These are phyloP conservation scores for Dimocarpus longan DNA, from an alignment of 345 rosid species.

Conservation along the genomic window DNA sequence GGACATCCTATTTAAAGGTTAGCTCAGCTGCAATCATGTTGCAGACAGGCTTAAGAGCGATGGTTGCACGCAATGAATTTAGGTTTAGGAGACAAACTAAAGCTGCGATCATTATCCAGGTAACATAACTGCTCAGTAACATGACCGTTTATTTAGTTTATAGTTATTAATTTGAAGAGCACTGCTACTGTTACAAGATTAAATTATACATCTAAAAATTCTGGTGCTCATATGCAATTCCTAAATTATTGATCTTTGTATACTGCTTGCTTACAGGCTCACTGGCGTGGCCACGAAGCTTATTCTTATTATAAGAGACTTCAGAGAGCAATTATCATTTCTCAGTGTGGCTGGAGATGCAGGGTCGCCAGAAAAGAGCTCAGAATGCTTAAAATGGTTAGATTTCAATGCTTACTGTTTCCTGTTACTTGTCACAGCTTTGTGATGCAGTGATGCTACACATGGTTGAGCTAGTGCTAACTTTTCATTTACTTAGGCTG, in stretches of 20 bases:
- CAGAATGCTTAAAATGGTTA: slow-evolving; percentile 88
- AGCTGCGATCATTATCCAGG: slow-evolving; percentile 81
- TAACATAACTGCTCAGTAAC: slow-evolving; percentile 17
- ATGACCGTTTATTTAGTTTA: slow-evolving; percentile 1
- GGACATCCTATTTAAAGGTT: slow-evolving; percentile 50
- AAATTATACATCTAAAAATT: not conserved
- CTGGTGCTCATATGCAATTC: slow-evolving; percentile 4
- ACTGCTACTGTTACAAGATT: slow-evolving; percentile 14
- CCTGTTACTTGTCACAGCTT: not conserved
- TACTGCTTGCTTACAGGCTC: slow-evolving; percentile 52
- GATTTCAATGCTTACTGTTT: slow-evolving; percentile 20
- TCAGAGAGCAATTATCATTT: slow-evolving; percentile 69
- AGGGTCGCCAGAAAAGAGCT: slow-evolving; percentile 95
- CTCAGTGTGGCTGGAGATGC: slow-evolving; percentile 98
- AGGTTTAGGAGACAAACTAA: slow-evolving; percentile 78
- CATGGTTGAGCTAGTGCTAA: slow-evolving; percentile 16
- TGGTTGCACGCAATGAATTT: slow-evolving; percentile 87
- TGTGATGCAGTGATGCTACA: not conserved
- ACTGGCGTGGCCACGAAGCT: slow-evolving; percentile 64
- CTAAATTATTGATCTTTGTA: slow-evolving; percentile 22
- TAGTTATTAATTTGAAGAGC: slow-evolving; percentile 13
- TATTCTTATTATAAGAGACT: slow-evolving; percentile 79
- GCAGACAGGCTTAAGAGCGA: slow-evolving; percentile 87
- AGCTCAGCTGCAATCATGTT: slow-evolving; percentile 61
- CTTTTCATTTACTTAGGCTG: slow-evolving; percentile 59